Conservation (phyloP, 768 basidiomycete species). For the Cyathus striatus region DNA sequence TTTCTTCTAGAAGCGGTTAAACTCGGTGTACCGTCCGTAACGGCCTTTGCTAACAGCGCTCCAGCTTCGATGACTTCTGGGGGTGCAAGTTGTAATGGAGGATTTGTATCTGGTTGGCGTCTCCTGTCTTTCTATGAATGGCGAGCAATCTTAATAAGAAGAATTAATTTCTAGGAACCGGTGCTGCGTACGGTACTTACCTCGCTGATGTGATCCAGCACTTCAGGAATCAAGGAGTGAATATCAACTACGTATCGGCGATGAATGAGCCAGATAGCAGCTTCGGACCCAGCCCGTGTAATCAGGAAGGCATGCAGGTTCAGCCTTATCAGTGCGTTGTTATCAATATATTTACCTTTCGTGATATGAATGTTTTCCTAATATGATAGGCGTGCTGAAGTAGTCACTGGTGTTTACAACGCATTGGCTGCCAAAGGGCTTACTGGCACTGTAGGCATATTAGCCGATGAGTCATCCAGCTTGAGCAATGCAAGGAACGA, state of each 20-base stretch:
- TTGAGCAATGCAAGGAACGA: slow-evolving; percentile 22
- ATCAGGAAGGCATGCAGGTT: slow-evolving; percentile 43
- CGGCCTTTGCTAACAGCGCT: slow-evolving; percentile 39
- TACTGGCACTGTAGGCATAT: slow-evolving; percentile 25
- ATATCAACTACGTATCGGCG: slow-evolving; percentile 33
- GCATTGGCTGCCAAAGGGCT: slow-evolving; percentile 24
- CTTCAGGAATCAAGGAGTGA: slow-evolving; percentile 30
- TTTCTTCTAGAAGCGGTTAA: slow-evolving; percentile 33
- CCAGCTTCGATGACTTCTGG: slow-evolving; percentile 28
- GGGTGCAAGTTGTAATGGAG: slow-evolving; percentile 27
- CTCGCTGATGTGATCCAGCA: slow-evolving; percentile 35
- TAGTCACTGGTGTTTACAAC: slow-evolving; percentile 30
- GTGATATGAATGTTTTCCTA: too few species aligned
- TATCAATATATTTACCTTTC: too few species aligned
- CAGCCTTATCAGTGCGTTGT: slow-evolving; percentile 29
- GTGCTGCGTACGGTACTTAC: slow-evolving; percentile 33
- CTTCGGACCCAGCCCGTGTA: slow-evolving; percentile 33
- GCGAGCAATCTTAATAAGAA: not conserved
- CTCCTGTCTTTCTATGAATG: not conserved
- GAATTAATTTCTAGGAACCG: slow-evolving; percentile 15
- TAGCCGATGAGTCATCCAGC: slow-evolving; percentile 37
- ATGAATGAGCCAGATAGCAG: slow-evolving; percentile 40
- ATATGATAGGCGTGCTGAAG: slow-evolving; percentile 28
- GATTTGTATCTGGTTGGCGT: slow-evolving; percentile 23
- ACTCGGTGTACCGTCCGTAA: slow-evolving; percentile 28